Base-by-base conservation (phyloP, 768 basidiomycete genomes). In the Jaapia argillacea region DNA sequence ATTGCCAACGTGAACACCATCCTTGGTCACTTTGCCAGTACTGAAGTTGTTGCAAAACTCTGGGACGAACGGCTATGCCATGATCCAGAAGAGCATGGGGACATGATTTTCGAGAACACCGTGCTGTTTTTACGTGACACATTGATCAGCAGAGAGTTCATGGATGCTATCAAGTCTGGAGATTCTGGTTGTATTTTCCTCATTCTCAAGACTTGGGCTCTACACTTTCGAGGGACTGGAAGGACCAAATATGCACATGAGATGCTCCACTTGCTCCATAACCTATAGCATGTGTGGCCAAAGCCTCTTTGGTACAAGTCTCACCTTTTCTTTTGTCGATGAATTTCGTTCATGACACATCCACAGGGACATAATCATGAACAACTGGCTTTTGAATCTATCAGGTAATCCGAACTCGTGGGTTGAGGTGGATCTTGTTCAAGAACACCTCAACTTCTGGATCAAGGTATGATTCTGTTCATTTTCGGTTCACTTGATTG, bases 391-490 rank as follows among this genome's bases (percentile, higher is more conserved):
- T 0, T 44, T 60, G 2, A 60, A 61, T 49, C 51, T 59, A 0
- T 50, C 54, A 0, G 59, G 60, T 5, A 49, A 52, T 26, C 24
- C 40, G 0, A 51, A 57, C 35, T 16, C 40, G 2, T 64, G 46
- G 26, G 45, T 62, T 1, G 52, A 56, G 20, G 49, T 64, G 0
- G 63, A 64, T 26, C 50, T 63, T 0, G 40, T 66, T 21, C 62
- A 65, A 33, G 61, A 64, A 31, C 64, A 64, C 37, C 26, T 56
- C 25, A 62, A 63, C 26, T 60, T 49, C 42, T 64, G 56, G 58
- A 60, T 57, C 16, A 63, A 63, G 54, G 63, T 62, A 14, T 2
- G 44, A 10, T 4, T 0, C 3, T 20, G 21, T n/a, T n/a, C n/a
- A n/a, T n/a, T n/a, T n/a, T n/a, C n/a, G n/a, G n/a, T n/a, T 24